Evolutionary conservation across 495 filamentous ascomycete species (phyloP), one percentile per base, ranked within the genome.

Genomic region (Aspergillus cristatus): DNA sequence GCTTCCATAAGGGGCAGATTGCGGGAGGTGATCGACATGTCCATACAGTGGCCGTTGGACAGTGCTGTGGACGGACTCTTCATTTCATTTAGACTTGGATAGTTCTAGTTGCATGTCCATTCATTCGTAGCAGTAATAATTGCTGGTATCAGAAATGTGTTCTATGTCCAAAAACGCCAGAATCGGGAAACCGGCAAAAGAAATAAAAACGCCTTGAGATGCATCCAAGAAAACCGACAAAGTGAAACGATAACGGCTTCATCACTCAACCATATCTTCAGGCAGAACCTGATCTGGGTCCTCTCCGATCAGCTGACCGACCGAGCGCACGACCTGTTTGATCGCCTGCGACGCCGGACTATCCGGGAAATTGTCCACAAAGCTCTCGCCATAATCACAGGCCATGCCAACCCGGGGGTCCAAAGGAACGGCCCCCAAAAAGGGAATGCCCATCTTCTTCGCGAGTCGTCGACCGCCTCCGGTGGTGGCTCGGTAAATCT

Each of bases 341-440:
- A 95, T 71, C 3, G 86, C 86, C 42, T 65, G 66, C 48, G 82
- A 88, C 2, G 89, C 88, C 18, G 90, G 89, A 47, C 85, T 94
- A 43, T 97, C 90, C 0, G 90, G 85, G 57, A 82, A 98, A 30
- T 76, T 74, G 40, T 97, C 88, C 48, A 97, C 85, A 61, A 96
- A 97, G 55, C 87, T 95, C 73, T 97, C 93, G 1, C 91, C 91
- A 61, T 83, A 95, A 55, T 98, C 91, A 50, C 89, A 93, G 3
- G 87, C 79, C 83, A 95, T 94, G 1, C 91, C 89, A 37, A 98
- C 89, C 33, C 90, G 69, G 3, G 91, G 90, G 48, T 98, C 91
- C 31, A 98, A 63, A 26, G 91, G 91, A n/a, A 98, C 89, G 15
- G 80, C 72, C 1, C 91, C 91, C 14, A 98, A 60, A 53, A 91